phyloP scores from a whole-genome alignment of 192 early-diverging fungal species.

The Umbelopsis isabellina region DNA sequence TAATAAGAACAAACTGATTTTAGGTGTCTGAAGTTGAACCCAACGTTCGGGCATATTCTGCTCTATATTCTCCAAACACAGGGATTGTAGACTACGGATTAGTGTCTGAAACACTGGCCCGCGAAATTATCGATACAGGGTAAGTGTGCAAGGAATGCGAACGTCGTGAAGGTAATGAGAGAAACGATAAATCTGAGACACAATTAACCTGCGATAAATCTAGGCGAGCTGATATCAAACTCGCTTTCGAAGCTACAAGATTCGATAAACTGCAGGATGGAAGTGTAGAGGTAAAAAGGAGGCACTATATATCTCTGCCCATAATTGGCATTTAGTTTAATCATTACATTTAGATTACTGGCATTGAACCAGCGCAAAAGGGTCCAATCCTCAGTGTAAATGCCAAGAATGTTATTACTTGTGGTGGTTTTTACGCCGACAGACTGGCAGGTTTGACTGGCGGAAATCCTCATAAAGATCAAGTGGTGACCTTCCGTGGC shows the following conservation, averaged over 20 bases:
- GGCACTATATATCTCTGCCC: not conserved
- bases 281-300: constrained; percentile 20
- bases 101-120: constrained; percentile 37
- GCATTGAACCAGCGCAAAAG: constrained; percentile 29
- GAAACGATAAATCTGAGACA: too few relatives aligned
- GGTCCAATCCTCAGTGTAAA: constrained; percentile 26
- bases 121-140: constrained; percentile 34
- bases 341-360: constrained; percentile 3
- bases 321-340: not conserved
- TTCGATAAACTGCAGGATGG: constrained; percentile 36
- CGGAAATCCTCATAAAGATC: constrained; percentile 18
- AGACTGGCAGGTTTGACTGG: constrained; percentile 34
- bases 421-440: constrained; percentile 39
- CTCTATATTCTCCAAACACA: constrained; percentile 41
- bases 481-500: constrained; percentile 38
- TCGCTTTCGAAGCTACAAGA: constrained; percentile 36
- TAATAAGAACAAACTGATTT: not conserved
- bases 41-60: constrained; percentile 38
- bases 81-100: constrained; percentile 37
- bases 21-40: constrained; percentile 36
- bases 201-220: not conserved
- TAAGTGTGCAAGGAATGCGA: constrained; percentile 12
- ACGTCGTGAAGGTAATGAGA: not conserved
- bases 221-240: constrained; percentile 41
- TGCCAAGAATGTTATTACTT: constrained; percentile 38